Base-by-base conservation (phyloP, 2,329 filamentous ascomycete genomes). In the Paracorniculantispora psalliotae region DNA sequence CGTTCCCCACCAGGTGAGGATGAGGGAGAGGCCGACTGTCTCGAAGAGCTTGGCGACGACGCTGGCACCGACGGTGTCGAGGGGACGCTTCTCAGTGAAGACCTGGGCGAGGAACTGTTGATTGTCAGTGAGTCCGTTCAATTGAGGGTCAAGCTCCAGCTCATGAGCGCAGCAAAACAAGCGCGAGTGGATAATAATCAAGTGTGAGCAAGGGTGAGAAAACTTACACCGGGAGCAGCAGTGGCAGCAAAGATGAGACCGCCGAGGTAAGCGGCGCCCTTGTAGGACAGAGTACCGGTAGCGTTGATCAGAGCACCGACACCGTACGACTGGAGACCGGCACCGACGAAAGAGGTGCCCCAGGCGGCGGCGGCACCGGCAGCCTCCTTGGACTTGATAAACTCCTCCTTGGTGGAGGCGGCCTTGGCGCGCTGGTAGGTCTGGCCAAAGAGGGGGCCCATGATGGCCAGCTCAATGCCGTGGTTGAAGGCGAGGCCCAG, bases 1-100 rank as follows among this genome's bases (percentile, higher is more conserved):
- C 70, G 93, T 97, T 70, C 93, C 93, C 93, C 93, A 97, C 89
- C 91, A 97, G 72, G 91, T 96, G 68, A 97, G 82, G 84, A 97
- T 91, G 70, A 96, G 74, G 63, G 89, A 92, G 61, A 97, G 84
- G 64, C 93, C 94, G 61, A 97, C 85, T 3, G 94, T 97, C 85
- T 97, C 94, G 67, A 96, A 84, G 67, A 94, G 79, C 77, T 94
- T 92, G 71, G 90, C 88, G 53, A 94, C 78, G 63, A 89, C 85
- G 71, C 89, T 90, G 65, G 97, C 88, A 67, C 91, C 91, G 66
- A 97, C 86, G 63, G 90, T 93, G 77, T 97, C 93, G 61, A 94
- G 77, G 55, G 93, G 90, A 61, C 92, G 89, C 84, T 93, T 96
- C 85, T 97, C 93, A 49, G 89, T 87, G 73, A 96, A 81, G 73